Evolutionary conservation across 345 rosid species (phyloP), one percentile per base, ranked within the genome.

Genomic region (Dovyalis caffra): DNA sequence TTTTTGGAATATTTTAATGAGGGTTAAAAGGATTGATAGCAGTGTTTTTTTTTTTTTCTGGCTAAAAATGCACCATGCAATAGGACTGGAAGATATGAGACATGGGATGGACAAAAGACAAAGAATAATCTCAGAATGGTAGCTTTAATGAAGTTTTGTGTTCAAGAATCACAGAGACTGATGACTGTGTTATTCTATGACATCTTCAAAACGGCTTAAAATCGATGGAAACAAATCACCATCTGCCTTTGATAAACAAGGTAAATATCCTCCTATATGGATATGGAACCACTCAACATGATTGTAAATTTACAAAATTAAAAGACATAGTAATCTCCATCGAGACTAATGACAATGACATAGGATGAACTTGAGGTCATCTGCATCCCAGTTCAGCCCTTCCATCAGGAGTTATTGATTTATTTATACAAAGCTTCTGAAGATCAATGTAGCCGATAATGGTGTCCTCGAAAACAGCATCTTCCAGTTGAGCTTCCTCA

Each of bases 361-460:
- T 35, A 6, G n/a, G n/a, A n/a, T n/a, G n/a, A 33, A 62, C 66
- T 29, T 2, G 69, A n/a, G 67, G 61, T 86, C 83, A 87, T 71
- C 95, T 87, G 26, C 90, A 90, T 26, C 95, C 95, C 64, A 90
- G 81, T 31, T 74, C 78, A 45, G 16, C 86, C 81, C 95, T 87
- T 70, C 88, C 87, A 1, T 88, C 91, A 1, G 65, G 67, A 76
- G n/a, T 81, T 65, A 90, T 81, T 16, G 79, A 82, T 9, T 77
- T 77, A 43, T 90, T 90, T 23, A 71, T 81, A 49, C 95, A 90
- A 23, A 90, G 79, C 77, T 89, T 90, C 84, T 84, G 90, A 64
- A 89, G 87, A 85, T 90, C 92, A 71, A 90, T 82, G 85, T 90
- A 90, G 49, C 92, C 90, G 16, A 87, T 86, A 28, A 90, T 89